phyloP scores from a whole-genome alignment of 179 eudicot genomes.

The Pouteria campechiana region DNA sequence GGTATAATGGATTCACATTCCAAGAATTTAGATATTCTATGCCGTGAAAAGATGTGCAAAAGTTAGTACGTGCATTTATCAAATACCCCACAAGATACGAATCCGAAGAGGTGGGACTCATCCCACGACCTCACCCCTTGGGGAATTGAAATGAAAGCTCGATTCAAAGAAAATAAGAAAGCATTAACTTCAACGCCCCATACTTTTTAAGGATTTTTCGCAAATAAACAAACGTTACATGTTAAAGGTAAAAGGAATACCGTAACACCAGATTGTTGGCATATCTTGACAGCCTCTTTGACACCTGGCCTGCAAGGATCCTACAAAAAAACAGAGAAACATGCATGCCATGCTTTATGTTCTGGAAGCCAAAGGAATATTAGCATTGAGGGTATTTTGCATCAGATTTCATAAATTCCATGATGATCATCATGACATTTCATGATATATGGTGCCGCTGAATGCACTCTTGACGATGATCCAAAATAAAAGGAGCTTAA shows the following conservation, averaged over 20 bases:
- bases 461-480: too few species aligned
- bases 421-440: neutral
- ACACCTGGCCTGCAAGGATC: conserved; percentile 99
- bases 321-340: conserved; percentile 29
- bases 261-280: conserved; percentile 81
- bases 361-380: neutral
- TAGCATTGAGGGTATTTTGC: too few species aligned
- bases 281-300: conserved; percentile 68
- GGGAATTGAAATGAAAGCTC: neutral
- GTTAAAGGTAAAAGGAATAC: conserved; percentile 17
- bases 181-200: too few species aligned
- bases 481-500: too few species aligned
- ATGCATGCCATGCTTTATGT: conserved; percentile 1
- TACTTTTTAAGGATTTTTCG: too few species aligned
- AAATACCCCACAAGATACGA: neutral
- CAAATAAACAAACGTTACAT: neutral
- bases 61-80: neutral
- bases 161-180: neutral
- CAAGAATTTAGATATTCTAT: too few species aligned
- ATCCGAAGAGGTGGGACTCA: neutral
- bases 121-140: neutral
- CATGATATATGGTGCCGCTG: neutral
- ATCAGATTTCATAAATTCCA: too few species aligned
- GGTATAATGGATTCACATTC: too few species aligned
- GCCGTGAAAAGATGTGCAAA: too few species aligned